Conservation (phyloP, 1,284 basidiomycete species). For the Wolfiporia cocos region DNA sequence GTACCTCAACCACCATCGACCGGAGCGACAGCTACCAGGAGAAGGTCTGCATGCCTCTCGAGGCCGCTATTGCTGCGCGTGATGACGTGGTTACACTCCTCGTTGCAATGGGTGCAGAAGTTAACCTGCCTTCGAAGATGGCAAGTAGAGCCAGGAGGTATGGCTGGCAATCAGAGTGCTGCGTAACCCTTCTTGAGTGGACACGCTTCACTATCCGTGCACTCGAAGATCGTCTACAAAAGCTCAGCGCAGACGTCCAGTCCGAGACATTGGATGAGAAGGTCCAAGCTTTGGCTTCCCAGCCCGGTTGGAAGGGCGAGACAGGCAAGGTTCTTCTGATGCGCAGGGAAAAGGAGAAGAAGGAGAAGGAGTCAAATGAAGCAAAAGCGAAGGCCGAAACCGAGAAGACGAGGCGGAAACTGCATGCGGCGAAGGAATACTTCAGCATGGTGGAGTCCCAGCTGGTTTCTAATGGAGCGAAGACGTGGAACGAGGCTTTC, state of each 20-base stretch:
- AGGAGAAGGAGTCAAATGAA: conserved; percentile 6
- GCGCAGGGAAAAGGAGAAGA: neutral
- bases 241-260: neutral
- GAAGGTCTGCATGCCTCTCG: too few species aligned
- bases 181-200: conserved; percentile 35
- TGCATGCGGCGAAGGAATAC: conserved; percentile 28
- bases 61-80: conserved; percentile 30
- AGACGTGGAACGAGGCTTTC: neutral
- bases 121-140: conserved; percentile 22
- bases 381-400: too few species aligned
- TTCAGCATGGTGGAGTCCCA: conserved; percentile 30
- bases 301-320: conserved; percentile 13
- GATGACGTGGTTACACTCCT: conserved; percentile 40
- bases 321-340: conserved; percentile 4
- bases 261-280: too few species aligned
- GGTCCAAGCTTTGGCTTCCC: conserved; percentile 3
- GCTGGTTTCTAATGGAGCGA: neutral
- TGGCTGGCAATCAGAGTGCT: neutral
- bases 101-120: conserved; percentile 34
- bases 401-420: too few species aligned
- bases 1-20: too few species aligned
- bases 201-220: conserved; percentile 27
- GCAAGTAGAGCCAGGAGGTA: neutral
- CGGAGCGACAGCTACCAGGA: too few species aligned
- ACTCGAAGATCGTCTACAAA: conserved; percentile 8